A percentile compares a stretch with the other conserved stretches of the same genome.
Evolutionary conservation across 2,329 filamentous ascomycete species (phyloP).

Genomic region (Aspergillus arachidicola): DNA sequence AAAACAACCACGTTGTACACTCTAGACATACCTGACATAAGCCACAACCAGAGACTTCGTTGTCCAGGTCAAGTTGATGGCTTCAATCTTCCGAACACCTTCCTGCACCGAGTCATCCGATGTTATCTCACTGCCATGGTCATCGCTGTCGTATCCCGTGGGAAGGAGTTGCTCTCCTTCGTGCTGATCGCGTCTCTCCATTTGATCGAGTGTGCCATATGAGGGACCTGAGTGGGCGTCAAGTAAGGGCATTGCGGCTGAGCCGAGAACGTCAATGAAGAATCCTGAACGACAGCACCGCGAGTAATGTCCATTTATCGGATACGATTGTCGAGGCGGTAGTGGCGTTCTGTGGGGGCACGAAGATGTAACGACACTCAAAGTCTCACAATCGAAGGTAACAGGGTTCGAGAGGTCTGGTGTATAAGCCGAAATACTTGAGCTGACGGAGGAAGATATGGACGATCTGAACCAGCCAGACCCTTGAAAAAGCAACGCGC

Average conservation of each 20-base stretch:
- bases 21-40: constrained; percentile 49
- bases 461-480: constrained; percentile 34
- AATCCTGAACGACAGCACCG: constrained; percentile 7
- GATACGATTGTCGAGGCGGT: constrained; percentile 3
- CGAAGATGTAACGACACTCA: not conserved
- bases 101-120: constrained; percentile 42
- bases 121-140: constrained; percentile 25
- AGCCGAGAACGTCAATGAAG: constrained; percentile 14
- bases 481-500: constrained; percentile 24
- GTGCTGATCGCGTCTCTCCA: constrained; percentile 27
- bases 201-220: constrained; percentile 38
- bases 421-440: constrained; percentile 11
- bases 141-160: constrained; percentile 30
- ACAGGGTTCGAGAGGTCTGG: not conserved
- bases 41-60: constrained; percentile 50
- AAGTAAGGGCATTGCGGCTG: constrained; percentile 35
- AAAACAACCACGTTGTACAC: constrained; percentile 9
- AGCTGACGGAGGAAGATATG: constrained; percentile 10
- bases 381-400: constrained; percentile 6
- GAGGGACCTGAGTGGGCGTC: constrained; percentile 34
- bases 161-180: constrained; percentile 37
- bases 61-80: constrained; percentile 56
- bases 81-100: constrained; percentile 56
- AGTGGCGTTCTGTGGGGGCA: not conserved
- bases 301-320: constrained; percentile 28